phyloP scores from a whole-genome alignment of 1,284 basidiomycete genomes.

The Ganoderma sinense region DNA sequence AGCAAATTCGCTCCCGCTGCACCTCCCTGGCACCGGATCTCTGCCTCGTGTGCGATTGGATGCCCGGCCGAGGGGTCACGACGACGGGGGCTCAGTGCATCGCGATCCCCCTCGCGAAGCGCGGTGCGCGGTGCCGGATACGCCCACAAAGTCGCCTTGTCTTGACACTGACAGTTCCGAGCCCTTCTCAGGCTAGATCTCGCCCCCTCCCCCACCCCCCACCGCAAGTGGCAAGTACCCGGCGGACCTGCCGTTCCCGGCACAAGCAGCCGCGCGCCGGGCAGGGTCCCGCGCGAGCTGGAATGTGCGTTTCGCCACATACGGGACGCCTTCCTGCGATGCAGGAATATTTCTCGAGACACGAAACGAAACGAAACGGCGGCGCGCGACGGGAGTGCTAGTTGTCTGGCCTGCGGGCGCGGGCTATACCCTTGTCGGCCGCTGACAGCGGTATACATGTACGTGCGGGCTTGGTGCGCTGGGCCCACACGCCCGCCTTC shows the following conservation, averaged over 20 bases:
- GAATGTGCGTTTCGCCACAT: neutral
- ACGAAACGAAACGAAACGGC: slow-evolving; percentile 1
- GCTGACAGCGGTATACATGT: neutral
- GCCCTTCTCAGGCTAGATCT: neutral
- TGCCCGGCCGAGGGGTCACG: neutral
- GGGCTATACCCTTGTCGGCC: slow-evolving; percentile 15
- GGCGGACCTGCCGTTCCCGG: neutral
- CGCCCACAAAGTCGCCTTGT: slow-evolving; percentile 14
- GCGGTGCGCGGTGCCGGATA: neutral
- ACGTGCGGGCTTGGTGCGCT: neutral
- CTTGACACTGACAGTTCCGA: slow-evolving; percentile 3
- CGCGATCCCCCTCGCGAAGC: neutral
- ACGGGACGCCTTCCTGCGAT: neutral
- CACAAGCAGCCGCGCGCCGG: neutral
- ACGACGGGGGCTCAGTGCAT: too few species aligned
- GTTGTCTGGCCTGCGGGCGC: too few species aligned
- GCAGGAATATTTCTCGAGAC: too few species aligned
- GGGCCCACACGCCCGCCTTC: neutral
- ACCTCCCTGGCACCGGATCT: slow-evolving; percentile 3
- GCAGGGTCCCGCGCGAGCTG: neutral
- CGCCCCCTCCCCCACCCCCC: neutral
- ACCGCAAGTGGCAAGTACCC: too few species aligned
- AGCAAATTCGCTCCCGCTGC: slow-evolving; percentile 19
- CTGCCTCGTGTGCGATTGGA: neutral
- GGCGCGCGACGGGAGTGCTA: neutral